Evolutionary conservation across 805 yeast species (phyloP), one percentile per base, ranked within the genome.

Genomic region (Yamadazyma takamatsuzukensis): DNA sequence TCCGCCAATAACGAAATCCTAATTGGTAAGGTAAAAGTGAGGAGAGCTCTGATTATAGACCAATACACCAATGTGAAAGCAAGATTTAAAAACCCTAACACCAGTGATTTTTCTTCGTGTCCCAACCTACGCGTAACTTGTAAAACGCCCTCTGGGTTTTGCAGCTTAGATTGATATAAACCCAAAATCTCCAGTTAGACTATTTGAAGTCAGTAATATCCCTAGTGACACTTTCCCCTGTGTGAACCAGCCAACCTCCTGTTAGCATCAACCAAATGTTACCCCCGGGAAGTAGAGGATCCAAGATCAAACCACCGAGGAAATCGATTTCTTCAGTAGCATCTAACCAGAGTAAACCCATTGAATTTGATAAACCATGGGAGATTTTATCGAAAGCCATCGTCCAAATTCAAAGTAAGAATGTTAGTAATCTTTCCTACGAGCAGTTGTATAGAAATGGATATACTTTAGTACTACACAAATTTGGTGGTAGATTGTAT

Each of bases 361-460:
- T 72, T 6, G 83, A 77, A 44, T 82, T 80, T 41, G 80, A 77
- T 12, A 70, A 74, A 32, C 67, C 83, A 0, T 87, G 96, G 95
- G 48, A 50, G 1, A 63, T 74, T 0, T 61, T 88, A 14, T 58
- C 80, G 6, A 64, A 70, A 23, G 95, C 96, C 14, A 80, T 88
- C 21, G 58, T 51, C 11, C 83, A 81, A 45, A 88, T 89, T 34
- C 83, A 79, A 48, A 66, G 70, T 25, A 78, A 83, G 45, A 76
- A 83, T 48, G 88, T 88, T 6, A 74, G 84, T 3, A 72, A 74
- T 36, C 61, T 88, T 17, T 83, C 93, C 1, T 88, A 85, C 51
- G 96, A 88, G 48, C 85, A 80, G 44, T 66, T 88, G 0, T 89
- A 89, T 54, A 63, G 94, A 32, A 77, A 78, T 16, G 84, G 94